Base-by-base conservation (phyloP, 2,329 filamentous ascomycete genomes). In the Neopestalotiopsis sp. region DNA sequence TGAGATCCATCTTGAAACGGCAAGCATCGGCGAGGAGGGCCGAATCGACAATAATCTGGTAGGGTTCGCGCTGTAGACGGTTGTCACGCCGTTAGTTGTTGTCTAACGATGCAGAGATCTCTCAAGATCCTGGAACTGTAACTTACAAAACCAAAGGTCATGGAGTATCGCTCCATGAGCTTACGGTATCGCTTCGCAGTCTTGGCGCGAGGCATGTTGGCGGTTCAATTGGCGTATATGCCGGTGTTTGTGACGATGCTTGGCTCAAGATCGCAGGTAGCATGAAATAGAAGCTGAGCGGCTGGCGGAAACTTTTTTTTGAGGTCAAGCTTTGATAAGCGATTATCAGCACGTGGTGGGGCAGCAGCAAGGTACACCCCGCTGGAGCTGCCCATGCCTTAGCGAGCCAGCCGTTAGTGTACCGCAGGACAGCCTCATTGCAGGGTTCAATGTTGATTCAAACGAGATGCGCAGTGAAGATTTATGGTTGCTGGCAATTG, bases 91-190 rank as follows among this genome's bases (percentile, higher is more conserved):
- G 40, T 64, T 64, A 64, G 61, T 38, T 17, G 28, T 38, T 34
- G 9, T 30, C 20, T 14, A 10, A 4, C 24, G 13, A 38, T 7
- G 10, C 34, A 10, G 34, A 38, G 57, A 10, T 12, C 24, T 30
- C 12, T 17, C 57, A 24, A 30, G 30, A 12, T 30, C 57, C 4
- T 3, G 93, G 81, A 98, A 98, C 70, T 92, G 92, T 79, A 97
- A 98, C 70, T 90, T 91, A 66, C 64, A 81, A 98, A 98, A 70
- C 92, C 92, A 79, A 97, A 97, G 70, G 90, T 91, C 80, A 95
- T 88, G 78, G 91, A 90, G 87, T 95, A 97, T 78, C 95, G 92
- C 82, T 94, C 91, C 91, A 99, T 97, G 77, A 98, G 90, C 90
- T 98, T 98, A 78, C 91, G 89, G 80, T 94, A 94, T 76, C 92